Conservation (phyloP, 805 yeast species). For the Spathaspora girioi region DNA sequence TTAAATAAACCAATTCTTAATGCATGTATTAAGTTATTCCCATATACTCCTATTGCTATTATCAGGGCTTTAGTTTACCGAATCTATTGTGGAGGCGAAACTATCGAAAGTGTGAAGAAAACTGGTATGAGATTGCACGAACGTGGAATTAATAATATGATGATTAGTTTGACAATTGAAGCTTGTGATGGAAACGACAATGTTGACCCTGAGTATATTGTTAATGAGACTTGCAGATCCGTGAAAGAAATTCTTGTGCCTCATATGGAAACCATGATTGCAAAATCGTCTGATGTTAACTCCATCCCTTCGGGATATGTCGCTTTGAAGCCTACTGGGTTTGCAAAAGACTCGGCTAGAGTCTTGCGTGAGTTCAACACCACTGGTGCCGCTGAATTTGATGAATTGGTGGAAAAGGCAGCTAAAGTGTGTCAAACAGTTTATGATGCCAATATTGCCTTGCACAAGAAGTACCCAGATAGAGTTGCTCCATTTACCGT, state of each 20-base stretch:
- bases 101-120: slow-evolving; percentile 59
- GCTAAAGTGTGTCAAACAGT: slow-evolving; percentile 56
- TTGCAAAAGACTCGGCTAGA: slow-evolving; percentile 71
- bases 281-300: slow-evolving; percentile 46
- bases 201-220: slow-evolving; percentile 56
- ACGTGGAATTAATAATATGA: slow-evolving; percentile 88
- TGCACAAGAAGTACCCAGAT: slow-evolving; percentile 52
- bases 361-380: slow-evolving; percentile 65
- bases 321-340: slow-evolving; percentile 91
- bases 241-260: slow-evolving; percentile 67
- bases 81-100: slow-evolving; percentile 89
- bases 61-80: slow-evolving; percentile 74
- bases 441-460: slow-evolving; percentile 46
- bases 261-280: slow-evolving; percentile 59
- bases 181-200: slow-evolving; percentile 79
- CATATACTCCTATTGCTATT: slow-evolving; percentile 68
- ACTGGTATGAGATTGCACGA: slow-evolving; percentile 66
- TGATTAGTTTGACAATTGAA: slow-evolving; percentile 91
- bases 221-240: slow-evolving; percentile 61
- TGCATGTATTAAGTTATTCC: slow-evolving; percentile 61
- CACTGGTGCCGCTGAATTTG: slow-evolving; percentile 45
- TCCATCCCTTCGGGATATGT: slow-evolving; percentile 86
- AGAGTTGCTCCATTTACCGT: slow-evolving; percentile 72
- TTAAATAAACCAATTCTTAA: slow-evolving; percentile 59
- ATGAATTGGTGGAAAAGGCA: slow-evolving; percentile 63